These are phyloP conservation scores for Papiliotrema nemorosa DNA, from an alignment of 1,284 basidiomycete genomes.

Conservation along the genomic window DNA sequence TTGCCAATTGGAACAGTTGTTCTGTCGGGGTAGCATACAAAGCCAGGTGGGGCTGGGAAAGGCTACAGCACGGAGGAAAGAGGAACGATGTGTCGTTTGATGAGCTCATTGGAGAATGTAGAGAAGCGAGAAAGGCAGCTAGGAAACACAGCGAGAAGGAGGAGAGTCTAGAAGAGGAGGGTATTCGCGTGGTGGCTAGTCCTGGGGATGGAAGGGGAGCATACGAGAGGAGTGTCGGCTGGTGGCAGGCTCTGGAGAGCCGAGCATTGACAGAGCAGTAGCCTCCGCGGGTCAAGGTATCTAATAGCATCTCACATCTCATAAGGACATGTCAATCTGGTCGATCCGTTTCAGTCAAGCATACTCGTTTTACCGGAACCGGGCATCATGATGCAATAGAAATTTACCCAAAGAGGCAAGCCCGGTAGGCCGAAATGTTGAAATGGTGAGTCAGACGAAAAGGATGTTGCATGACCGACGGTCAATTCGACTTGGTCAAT, in stretches of 20 bases:
- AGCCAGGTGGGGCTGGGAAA: slow-evolving; percentile 45
- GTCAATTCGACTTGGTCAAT: no score
- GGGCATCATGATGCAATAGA: no score
- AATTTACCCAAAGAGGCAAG: no score
- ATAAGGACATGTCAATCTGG: no score
- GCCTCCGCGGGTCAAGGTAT: no score
- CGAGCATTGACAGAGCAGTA: slow-evolving; percentile 12
- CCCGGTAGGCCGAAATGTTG: no score
- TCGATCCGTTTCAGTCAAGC: no score
- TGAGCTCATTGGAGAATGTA: slow-evolving; percentile 25
- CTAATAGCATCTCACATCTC: no score
- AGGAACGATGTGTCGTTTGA: slow-evolving; percentile 24
- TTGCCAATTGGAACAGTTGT: slow-evolving; percentile 44
- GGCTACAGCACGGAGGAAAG: slow-evolving; percentile 7
- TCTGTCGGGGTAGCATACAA: slow-evolving; percentile 47
- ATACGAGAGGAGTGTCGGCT: slow-evolving; percentile 22
- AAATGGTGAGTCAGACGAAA: no score
- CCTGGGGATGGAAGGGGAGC: slow-evolving; percentile 18
- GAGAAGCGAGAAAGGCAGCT: slow-evolving; percentile 7
- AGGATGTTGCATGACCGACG: no score
- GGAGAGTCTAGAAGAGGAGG: slow-evolving; percentile 19
- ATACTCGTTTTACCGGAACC: no score
- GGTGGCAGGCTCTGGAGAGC: slow-evolving; percentile 31
- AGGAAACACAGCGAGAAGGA: slow-evolving; percentile 1
- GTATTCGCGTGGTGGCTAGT: slow-evolving; percentile 28